Conservation (phyloP, 768 basidiomycete species). For the Russula compacta region DNA sequence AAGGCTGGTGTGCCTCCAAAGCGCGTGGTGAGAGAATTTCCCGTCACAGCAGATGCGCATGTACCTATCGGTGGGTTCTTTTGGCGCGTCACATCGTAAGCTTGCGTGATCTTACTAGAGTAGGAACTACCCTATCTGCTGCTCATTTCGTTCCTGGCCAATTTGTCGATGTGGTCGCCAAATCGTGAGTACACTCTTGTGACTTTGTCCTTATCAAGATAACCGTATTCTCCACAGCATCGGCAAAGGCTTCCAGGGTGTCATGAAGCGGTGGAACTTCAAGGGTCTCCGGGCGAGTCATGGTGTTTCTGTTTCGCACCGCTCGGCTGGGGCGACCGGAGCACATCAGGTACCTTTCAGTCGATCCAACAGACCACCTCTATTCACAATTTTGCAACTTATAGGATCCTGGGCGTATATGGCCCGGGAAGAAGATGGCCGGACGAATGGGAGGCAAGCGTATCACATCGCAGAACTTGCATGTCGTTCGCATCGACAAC, state of each 20-base stretch:
- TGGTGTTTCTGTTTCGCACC: slow-evolving; percentile 92
- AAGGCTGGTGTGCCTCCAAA: slow-evolving; percentile 80
- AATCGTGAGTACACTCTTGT: slow-evolving; percentile 54
- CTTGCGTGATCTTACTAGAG: neutral
- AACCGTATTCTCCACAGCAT: slow-evolving; percentile 42
- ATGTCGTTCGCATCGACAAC: slow-evolving; percentile 82
- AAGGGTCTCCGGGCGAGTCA: slow-evolving; percentile 87
- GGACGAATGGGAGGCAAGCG: slow-evolving; percentile 83
- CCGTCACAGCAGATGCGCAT: slow-evolving; percentile 82
- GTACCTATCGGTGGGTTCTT: slow-evolving; percentile 68
- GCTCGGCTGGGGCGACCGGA: slow-evolving; percentile 88
- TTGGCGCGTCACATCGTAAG: neutral
- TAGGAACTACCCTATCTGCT: slow-evolving; percentile 84
- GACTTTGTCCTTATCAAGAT: neutral
- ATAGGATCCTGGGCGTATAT: slow-evolving; percentile 91
- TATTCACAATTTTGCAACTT: slow-evolving; percentile 9
- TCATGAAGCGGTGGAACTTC: slow-evolving; percentile 95
- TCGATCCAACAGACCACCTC: neutral
- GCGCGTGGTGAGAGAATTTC: slow-evolving; percentile 78
- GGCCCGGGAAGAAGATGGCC: slow-evolving; percentile 98
- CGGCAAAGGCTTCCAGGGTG: slow-evolving; percentile 95
- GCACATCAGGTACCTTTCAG: slow-evolving; percentile 70
- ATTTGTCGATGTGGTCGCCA: slow-evolving; percentile 83
- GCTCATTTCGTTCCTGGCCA: slow-evolving; percentile 97
- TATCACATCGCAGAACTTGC: slow-evolving; percentile 78